phyloP scores from a whole-genome alignment of 202 grass and related monocot genomes.

The Hordeum pubiflorum region DNA sequence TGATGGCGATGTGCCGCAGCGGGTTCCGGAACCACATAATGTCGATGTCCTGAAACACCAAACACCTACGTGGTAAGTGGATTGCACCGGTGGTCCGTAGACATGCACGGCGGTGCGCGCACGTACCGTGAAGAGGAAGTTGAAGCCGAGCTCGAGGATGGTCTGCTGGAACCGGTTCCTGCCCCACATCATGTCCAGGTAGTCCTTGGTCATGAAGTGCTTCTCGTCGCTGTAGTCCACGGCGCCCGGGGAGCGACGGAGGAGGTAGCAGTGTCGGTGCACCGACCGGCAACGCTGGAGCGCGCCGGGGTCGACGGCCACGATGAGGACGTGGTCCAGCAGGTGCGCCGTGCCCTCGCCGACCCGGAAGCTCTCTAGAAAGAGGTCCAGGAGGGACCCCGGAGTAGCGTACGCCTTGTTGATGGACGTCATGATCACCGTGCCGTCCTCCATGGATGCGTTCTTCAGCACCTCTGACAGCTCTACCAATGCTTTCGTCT shows the following conservation, averaged over 20 bases:
- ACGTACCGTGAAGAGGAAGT: slow-evolving; percentile 67
- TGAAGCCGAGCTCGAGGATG: slow-evolving; percentile 71
- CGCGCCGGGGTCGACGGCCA: slow-evolving; percentile 42
- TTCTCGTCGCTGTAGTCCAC: slow-evolving; percentile 43
- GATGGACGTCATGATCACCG: slow-evolving; percentile 65
- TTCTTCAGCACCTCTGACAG: slow-evolving; percentile 37
- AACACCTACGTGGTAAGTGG: not conserved
- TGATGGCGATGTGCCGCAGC: slow-evolving; percentile 42
- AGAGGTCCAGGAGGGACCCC: slow-evolving; percentile 62
- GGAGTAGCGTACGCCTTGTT: slow-evolving; percentile 58
- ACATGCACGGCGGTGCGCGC: not conserved
- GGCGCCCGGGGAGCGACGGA: slow-evolving; percentile 3
- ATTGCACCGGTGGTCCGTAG: not conserved
- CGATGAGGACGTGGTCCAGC: slow-evolving; percentile 55
- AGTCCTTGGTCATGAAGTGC: slow-evolving; percentile 65
- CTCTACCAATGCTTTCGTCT: slow-evolving; percentile 13
- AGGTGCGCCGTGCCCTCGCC: slow-evolving; percentile 51
- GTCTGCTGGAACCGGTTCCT: slow-evolving; percentile 52
- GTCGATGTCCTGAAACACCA: slow-evolving; percentile 40
- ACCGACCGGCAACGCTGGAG: slow-evolving; percentile 33
- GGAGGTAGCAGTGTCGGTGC: slow-evolving; percentile 60
- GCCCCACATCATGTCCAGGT: slow-evolving; percentile 69
- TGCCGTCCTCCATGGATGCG: slow-evolving; percentile 58
- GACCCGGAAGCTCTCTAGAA: slow-evolving; percentile 58
- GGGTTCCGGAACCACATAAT: slow-evolving; percentile 77